A percentile compares a stretch with the other conserved stretches of the same genome.
phyloP scores from a whole-genome alignment of 2,329 filamentous ascomycete genomes.

The Nothophaeocryptopus gaeumannii region DNA sequence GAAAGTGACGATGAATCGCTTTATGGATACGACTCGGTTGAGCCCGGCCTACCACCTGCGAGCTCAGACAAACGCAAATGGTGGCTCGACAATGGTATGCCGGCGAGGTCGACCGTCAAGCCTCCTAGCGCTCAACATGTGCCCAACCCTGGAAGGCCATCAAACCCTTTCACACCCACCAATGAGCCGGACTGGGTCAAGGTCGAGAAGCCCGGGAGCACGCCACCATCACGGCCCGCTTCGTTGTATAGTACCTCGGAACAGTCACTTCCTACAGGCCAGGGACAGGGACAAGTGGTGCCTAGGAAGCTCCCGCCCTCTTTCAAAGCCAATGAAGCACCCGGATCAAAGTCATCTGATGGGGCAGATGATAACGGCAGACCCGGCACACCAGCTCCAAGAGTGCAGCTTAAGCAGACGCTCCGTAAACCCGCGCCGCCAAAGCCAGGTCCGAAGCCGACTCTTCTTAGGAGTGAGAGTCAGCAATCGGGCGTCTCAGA shows the following conservation, averaged over 20 bases:
- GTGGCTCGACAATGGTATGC: conserved; percentile 66
- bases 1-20: conserved; percentile 75
- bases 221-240: conserved; percentile 21
- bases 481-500: conserved; percentile 20
- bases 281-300: conserved; percentile 6
- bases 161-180: conserved; percentile 76
- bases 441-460: conserved; percentile 35
- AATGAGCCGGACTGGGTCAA: conserved; percentile 82
- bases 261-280: background rate
- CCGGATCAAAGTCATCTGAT: conserved; percentile 9
- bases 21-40: conserved; percentile 76
- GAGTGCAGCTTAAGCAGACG: conserved; percentile 25
- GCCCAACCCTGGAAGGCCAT: conserved; percentile 69
- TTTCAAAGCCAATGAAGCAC: conserved; percentile 4
- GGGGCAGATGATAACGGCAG: conserved; percentile 9
- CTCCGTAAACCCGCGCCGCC: conserved; percentile 37
- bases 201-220: conserved; percentile 35
- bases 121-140: conserved; percentile 62
- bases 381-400: background rate
- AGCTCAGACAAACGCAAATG: conserved; percentile 62
- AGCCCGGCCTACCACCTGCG: conserved; percentile 67
- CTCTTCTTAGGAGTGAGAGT: conserved; percentile 29
- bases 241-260: conserved; percentile 20
- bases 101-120: conserved; percentile 69
- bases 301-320: conserved; percentile 22